Percentiles rank a stretch among this genome's conserved stretches.
phyloP scores from a whole-genome alignment of 805 yeast species.

The Candida succiphila region DNA sequence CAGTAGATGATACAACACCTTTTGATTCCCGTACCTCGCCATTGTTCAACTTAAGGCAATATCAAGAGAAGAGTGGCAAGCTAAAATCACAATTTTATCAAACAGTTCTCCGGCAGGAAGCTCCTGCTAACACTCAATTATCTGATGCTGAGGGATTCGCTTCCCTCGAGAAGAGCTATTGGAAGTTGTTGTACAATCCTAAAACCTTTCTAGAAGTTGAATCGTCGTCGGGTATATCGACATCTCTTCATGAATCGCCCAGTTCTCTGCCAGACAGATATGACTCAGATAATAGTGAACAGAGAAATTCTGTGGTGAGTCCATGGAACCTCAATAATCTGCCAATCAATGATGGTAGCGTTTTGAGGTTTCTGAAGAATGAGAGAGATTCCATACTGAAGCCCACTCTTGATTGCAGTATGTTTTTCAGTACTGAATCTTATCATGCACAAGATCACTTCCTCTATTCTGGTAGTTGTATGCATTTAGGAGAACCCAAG shows the following conservation, averaged over 20 bases:
- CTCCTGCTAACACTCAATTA: slow-evolving; percentile 8
- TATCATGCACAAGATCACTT: slow-evolving; percentile 59
- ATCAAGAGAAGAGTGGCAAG: slow-evolving; percentile 43
- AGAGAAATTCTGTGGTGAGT: slow-evolving; percentile 6
- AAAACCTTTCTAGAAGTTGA: slow-evolving; percentile 24
- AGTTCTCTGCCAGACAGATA: slow-evolving; percentile 13
- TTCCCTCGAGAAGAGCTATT: slow-evolving; percentile 36
- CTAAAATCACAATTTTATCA: slow-evolving; percentile 22
- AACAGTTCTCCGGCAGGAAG: slow-evolving; percentile 9
- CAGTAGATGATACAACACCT: slow-evolving; percentile 26
- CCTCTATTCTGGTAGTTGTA: slow-evolving; percentile 41
- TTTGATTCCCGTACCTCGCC: slow-evolving; percentile 35
- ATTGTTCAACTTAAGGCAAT: slow-evolving; percentile 44
- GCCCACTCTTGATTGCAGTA: slow-evolving; percentile 39
- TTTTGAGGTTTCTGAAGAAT: slow-evolving; percentile 35
- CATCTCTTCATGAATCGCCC: slow-evolving; percentile 30
- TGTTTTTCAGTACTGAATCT: slow-evolving; percentile 42
- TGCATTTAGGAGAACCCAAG: slow-evolving; percentile 44
- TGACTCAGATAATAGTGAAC: slow-evolving; percentile 1
- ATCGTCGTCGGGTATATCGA: slow-evolving; percentile 22
- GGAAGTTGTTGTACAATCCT: slow-evolving; percentile 26
- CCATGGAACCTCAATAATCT: slow-evolving; percentile 56
- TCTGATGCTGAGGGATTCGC: slow-evolving; percentile 15
- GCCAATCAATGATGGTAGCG: slow-evolving; percentile 37
- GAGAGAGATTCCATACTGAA: slow-evolving; percentile 30